Conservation (phyloP, 768 basidiomycete genomes). For the Cantharellus anzutake region DNA sequence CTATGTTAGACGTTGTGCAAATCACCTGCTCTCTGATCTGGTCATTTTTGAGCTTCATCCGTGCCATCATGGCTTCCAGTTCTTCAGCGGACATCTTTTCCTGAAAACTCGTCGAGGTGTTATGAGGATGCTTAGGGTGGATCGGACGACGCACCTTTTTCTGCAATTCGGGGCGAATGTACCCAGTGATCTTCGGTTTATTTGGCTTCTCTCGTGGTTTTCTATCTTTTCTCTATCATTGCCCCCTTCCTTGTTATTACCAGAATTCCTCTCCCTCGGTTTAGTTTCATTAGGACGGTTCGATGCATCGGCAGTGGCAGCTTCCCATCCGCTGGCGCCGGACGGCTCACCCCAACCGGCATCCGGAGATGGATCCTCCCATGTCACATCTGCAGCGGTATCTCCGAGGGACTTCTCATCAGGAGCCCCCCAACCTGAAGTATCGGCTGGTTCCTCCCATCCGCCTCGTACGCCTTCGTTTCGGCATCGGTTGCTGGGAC, state of each 20-base stretch:
- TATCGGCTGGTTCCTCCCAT: too few species aligned
- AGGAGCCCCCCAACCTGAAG: too few species aligned
- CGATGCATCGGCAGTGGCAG: too few species aligned
- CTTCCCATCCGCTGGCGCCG: too few species aligned
- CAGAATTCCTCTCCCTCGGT: constrained; percentile 6
- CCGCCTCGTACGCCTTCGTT: too few species aligned
- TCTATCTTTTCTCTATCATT: constrained; percentile 23
- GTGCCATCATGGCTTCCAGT: constrained; percentile 46
- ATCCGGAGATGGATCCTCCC: not conserved
- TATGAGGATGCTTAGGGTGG: constrained; percentile 3
- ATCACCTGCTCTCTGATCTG: constrained; percentile 51
- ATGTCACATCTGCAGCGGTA: not conserved
- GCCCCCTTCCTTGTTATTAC: constrained; percentile 7
- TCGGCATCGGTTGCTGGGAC: not conserved
- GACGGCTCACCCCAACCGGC: not conserved
- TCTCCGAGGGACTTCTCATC: too few species aligned
- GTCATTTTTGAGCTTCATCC: constrained; percentile 54
- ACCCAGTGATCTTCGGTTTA: constrained; percentile 26
- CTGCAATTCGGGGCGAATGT: not conserved
- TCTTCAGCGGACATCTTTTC: constrained; percentile 52
- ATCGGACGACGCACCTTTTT: not conserved
- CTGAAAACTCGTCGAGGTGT: constrained; percentile 17
- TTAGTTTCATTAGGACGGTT: too few species aligned
- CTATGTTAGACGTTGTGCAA: constrained; percentile 9
- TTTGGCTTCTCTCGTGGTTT: constrained; percentile 28